A percentile compares a stretch with the other conserved stretches of the same genome.
phyloP scores from a whole-genome alignment of 1,139 yeast species.

The Hansenula anomala region DNA sequence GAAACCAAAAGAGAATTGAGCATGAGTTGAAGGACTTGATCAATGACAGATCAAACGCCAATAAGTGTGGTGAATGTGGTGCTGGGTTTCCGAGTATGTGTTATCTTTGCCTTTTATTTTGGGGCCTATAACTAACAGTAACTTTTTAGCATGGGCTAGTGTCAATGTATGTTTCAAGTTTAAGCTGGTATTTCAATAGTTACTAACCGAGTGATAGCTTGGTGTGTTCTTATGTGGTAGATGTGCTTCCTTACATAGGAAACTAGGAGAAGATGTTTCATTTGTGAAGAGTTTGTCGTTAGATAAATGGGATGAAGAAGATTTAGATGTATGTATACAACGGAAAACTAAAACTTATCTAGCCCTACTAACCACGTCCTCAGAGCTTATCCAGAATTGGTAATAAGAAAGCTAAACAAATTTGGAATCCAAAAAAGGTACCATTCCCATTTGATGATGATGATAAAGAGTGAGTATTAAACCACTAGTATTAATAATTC shows the following conservation, averaged over 20 bases:
- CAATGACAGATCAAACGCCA: constrained; percentile 38
- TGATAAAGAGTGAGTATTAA: constrained; percentile 32
- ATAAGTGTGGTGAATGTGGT: constrained; percentile 74
- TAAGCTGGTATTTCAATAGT: too few relatives aligned
- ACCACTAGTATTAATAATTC: not conserved
- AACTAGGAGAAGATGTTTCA: constrained; percentile 63
- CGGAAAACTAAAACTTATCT: too few relatives aligned
- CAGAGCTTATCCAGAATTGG: constrained; percentile 40
- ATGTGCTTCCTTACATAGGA: constrained; percentile 73
- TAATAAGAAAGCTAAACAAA: constrained; percentile 51
- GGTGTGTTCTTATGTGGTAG: constrained; percentile 74
- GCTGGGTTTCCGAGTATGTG: constrained; percentile 50
- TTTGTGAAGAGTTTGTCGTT: constrained; percentile 73
- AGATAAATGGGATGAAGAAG: constrained; percentile 68
- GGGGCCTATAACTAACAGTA: not conserved
- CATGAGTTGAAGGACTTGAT: constrained; percentile 32
- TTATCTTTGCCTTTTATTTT: constrained; percentile 9
- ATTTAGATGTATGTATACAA: constrained; percentile 40
- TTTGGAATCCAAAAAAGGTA: constrained; percentile 57
- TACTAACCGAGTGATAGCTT: too few relatives aligned
- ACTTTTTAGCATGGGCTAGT: constrained; percentile 34
- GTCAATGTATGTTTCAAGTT: constrained; percentile 30
- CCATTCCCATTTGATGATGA: constrained; percentile 73
- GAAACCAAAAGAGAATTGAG: constrained; percentile 23
- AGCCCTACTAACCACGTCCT: too few relatives aligned